Conservation (phyloP, 345 rosid species). For the Conringia planisiliqua region DNA sequence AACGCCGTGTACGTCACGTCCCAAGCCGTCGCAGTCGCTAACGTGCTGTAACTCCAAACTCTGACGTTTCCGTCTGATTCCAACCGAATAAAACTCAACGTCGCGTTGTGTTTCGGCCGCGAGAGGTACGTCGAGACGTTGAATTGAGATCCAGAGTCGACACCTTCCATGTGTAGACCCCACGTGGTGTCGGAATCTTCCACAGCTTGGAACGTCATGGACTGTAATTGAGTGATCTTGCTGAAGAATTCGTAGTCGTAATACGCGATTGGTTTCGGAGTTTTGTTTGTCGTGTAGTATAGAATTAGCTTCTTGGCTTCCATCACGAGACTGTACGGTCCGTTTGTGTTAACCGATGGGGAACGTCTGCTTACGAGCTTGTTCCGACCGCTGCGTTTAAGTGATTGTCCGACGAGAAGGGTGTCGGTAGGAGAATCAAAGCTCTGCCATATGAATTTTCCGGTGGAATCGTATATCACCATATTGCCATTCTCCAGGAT, state of each 20-base stretch:
- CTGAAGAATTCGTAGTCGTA: not conserved
- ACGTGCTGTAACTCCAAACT: not conserved
- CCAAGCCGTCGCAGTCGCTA: slow-evolving; percentile 19
- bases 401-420: slow-evolving; percentile 31
- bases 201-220: not conserved
- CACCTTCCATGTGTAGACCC: slow-evolving; percentile 14
- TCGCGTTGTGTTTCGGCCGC: not conserved
- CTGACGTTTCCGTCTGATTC: not conserved
- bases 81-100: not conserved
- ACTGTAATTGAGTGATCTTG: not conserved
- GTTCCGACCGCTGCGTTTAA: not conserved
- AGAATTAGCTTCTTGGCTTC: not conserved
- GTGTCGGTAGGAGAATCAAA: slow-evolving; percentile 62
- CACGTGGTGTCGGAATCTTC: slow-evolving; percentile 25
- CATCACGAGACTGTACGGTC: not conserved
- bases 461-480: slow-evolving; percentile 47
- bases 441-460: slow-evolving; percentile 55
- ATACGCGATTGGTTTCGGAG: not conserved
- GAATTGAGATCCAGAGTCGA: not conserved
- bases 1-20: slow-evolving; percentile 21
- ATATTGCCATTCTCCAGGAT: slow-evolving; percentile 56
- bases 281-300: not conserved
- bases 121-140: not conserved
- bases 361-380: not conserved
- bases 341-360: not conserved